Conservation (phyloP, 176 grass and related monocot genomes). For the Saccharum officinarum region DNA sequence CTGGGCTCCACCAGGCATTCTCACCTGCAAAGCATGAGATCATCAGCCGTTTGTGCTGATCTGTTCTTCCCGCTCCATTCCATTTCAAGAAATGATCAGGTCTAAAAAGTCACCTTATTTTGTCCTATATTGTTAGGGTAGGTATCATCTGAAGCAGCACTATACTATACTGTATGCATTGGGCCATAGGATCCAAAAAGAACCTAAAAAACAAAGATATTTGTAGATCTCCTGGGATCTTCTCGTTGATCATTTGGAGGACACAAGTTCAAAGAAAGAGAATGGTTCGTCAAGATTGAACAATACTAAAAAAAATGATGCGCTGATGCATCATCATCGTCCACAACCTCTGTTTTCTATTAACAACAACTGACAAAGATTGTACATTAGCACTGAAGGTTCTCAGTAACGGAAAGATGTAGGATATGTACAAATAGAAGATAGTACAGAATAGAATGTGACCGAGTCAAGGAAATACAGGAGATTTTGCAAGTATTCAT, state of each 20-base stretch:
- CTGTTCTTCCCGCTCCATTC: background rate
- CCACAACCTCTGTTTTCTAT: background rate
- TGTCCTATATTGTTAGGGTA: constrained; percentile 8
- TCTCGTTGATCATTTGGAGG: constrained; percentile 17
- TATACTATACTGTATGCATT: background rate
- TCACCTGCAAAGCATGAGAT: constrained; percentile 19
- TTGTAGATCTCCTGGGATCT: background rate
- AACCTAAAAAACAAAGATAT: background rate
- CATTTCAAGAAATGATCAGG: constrained; percentile 13
- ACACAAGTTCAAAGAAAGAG: background rate
- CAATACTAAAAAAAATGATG: background rate
- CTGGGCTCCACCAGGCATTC: background rate
- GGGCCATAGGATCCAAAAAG: background rate
- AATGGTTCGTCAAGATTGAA: constrained; percentile 4
- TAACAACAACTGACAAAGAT: background rate
- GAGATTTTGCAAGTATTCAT: background rate
- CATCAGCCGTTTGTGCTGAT: background rate
- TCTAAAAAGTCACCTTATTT: background rate
- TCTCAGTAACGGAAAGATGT: background rate
- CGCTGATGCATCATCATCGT: background rate
- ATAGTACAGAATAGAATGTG: background rate
- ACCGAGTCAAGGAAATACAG: background rate
- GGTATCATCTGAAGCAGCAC: background rate
- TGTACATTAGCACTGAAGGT: background rate
- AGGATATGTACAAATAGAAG: constrained; percentile 1